Conservation (phyloP, 495 filamentous ascomycete species). For the Aspergillus diversus region DNA sequence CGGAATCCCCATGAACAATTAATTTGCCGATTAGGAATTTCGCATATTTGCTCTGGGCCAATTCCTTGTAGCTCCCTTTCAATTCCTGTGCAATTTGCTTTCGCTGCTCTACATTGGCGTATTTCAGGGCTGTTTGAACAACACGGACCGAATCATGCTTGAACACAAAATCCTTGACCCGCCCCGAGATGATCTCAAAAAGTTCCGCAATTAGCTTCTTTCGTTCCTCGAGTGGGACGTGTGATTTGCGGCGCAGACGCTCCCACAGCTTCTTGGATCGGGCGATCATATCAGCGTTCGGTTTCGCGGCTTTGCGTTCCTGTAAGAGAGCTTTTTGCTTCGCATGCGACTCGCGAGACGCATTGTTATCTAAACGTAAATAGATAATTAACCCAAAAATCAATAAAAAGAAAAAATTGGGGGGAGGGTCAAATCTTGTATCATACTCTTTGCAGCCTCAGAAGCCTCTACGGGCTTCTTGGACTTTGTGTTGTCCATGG, state of each 20-base stretch:
- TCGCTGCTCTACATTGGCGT: constrained; percentile 80
- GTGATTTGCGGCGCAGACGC: constrained; percentile 84
- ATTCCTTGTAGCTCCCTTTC: constrained; percentile 77
- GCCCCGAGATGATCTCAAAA: constrained; percentile 85
- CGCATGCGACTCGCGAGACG: constrained; percentile 81
- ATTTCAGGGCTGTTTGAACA: constrained; percentile 95
- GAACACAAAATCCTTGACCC: constrained; percentile 92
- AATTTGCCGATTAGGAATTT: constrained; percentile 97
- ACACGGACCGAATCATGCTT: constrained; percentile 97
- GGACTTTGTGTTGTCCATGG: constrained; percentile 13
- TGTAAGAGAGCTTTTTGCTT: constrained; percentile 88
- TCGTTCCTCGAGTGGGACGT: constrained; percentile 82
- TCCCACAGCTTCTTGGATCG: constrained; percentile 98
- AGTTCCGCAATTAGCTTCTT: constrained; percentile 85
- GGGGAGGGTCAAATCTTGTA: neutral
- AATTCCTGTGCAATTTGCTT: constrained; percentile 87
- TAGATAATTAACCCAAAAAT: constrained; percentile 15
- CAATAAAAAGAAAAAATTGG: neutral
- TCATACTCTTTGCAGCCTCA: constrained; percentile 37
- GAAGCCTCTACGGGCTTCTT: constrained; percentile 8
- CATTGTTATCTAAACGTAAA: constrained; percentile 27
- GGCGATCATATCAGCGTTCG: constrained; percentile 84
- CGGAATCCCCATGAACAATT: constrained; percentile 82
- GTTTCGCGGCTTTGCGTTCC: constrained; percentile 91
- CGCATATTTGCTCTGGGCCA: constrained; percentile 93